Percentiles rank a stretch among this genome's conserved stretches.
phyloP scores from a whole-genome alignment of 495 filamentous ascomycete genomes.

The Penicillium subrubescens region DNA sequence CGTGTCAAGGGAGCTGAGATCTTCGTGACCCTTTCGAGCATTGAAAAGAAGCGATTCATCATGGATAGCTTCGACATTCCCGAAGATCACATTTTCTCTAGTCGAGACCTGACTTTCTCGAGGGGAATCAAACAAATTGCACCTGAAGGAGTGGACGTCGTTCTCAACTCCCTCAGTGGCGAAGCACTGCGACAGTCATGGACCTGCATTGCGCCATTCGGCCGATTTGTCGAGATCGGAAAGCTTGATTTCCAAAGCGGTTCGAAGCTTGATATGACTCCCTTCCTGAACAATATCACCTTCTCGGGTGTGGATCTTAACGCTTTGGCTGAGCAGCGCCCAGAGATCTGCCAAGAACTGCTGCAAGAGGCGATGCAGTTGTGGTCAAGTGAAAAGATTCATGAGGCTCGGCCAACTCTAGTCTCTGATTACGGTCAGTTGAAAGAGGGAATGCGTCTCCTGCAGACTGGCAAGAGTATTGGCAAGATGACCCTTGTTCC shows the following conservation, averaged over 20 bases:
- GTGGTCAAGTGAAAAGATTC: neutral
- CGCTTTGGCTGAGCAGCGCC: constrained; percentile 23
- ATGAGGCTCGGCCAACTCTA: neutral
- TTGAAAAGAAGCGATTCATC: neutral
- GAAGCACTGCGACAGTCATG: constrained; percentile 28
- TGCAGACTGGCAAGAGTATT: neutral
- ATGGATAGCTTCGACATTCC: neutral
- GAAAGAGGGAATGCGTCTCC: constrained; percentile 12
- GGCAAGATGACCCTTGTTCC: constrained; percentile 6
- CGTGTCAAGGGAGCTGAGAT: neutral
- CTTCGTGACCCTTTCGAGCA: neutral
- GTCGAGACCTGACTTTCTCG: neutral
- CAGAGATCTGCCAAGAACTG: neutral
- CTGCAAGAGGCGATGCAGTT: neutral
- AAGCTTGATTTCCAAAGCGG: constrained; percentile 19
- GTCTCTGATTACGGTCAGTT: neutral
- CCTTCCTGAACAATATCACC: neutral
- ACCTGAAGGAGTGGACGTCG: neutral
- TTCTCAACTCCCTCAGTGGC: constrained; percentile 31
- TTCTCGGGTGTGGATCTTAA: constrained; percentile 17
- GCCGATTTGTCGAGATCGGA: constrained; percentile 28
- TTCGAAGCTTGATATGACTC: constrained; percentile 9
- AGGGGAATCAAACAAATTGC: neutral
- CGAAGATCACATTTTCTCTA: constrained; percentile 1
- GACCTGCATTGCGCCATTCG: constrained; percentile 20